Evolutionary conservation across 495 filamentous ascomycete genomes (phyloP), one percentile per base, ranked within the genome.

Genomic region (Massariosphaeria phaeospora): DNA sequence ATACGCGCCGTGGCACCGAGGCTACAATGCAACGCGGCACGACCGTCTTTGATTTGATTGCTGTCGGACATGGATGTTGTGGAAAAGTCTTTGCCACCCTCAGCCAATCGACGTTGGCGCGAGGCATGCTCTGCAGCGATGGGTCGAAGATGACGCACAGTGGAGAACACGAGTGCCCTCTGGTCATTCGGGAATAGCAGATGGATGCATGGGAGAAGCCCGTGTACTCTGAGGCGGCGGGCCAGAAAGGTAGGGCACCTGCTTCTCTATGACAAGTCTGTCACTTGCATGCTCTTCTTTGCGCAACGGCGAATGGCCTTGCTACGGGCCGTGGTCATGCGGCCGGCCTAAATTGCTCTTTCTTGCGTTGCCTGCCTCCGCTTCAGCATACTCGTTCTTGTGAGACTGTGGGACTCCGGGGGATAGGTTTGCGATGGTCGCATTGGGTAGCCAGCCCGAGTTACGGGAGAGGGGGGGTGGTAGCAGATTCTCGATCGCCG

Each of bases 251-350:
- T 6, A 23, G 17, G 17, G 18, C 29, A 12, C 17, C 23, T 48
- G 12, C 12, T 48, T 23, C 13, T n/a, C n/a, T n/a, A n/a, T n/a
- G n/a, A n/a, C n/a, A 24, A 3, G 4, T 30, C 15, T 20, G 26
- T 50, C 40, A 17, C n/a, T 13, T 21, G 33, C 36, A n/a, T 43
- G 49, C 13, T 9, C 13, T 15, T 7, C 38, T 42, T 39, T 41
- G 35, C 53, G 49, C 53, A 36, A 49, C 55, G 47, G 52, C 24
- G 47, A 48, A 42, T 52, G 21, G 30, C 38, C 54, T 57, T 50
- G 45, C 45, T 57, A 36, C 34, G 13, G 46, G 25, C 5, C 5
- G n/a, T 33, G 53, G 42, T 59, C 55, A 59, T 11, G 48, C 48
- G 55, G 33, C 48, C 17, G 20, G 24, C 44, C 12, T 21, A 35